Evolutionary conservation across 2,329 filamentous ascomycete genomes (phyloP).

Genomic region (Sclerotiophoma versabilis): DNA sequence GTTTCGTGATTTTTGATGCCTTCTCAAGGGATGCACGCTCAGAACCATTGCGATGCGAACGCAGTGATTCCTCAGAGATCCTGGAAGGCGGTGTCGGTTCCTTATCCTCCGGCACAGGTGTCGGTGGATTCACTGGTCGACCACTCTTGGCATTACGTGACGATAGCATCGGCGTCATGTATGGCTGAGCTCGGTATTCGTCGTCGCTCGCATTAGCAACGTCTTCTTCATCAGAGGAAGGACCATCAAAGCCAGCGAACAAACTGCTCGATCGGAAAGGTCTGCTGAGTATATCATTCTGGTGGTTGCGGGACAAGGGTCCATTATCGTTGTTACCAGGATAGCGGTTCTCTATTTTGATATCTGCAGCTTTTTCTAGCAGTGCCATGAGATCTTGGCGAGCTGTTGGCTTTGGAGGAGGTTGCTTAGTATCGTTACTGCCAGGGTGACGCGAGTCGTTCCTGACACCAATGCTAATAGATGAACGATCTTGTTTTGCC

Average conservation of each 20-base stretch:
- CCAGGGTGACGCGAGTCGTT: conserved; percentile 27
- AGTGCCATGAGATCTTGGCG: conserved; percentile 41
- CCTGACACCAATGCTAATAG: conserved; percentile 8
- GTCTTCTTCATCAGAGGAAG: conserved; percentile 61
- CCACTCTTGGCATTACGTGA: conserved; percentile 58
- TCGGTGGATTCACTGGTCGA: conserved; percentile 51
- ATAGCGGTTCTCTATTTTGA: conserved; percentile 67
- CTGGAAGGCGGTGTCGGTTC: conserved; percentile 41
- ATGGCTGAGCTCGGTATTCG: conserved; percentile 61
- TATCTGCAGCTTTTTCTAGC: conserved; percentile 38
- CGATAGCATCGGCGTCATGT: conserved; percentile 55
- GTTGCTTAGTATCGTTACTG: conserved; percentile 19
- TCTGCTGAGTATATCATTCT: conserved; percentile 65
- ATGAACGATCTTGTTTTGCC: conserved; percentile 18
- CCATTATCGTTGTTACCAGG: conserved; percentile 83
- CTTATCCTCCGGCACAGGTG: conserved; percentile 53
- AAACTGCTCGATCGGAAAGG: conserved; percentile 81
- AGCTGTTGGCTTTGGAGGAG: conserved; percentile 26
- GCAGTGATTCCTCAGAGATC: conserved; percentile 41
- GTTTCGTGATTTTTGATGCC: conserved; percentile 45
- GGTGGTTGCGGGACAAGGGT: conserved; percentile 66
- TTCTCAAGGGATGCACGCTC: conserved; percentile 47
- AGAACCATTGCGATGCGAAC: conserved; percentile 27
- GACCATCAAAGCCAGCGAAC: conserved; percentile 83
- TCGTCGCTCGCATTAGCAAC: conserved; percentile 70